Evolutionary conservation across 768 basidiomycete species (phyloP), one percentile per base, ranked within the genome.

Genomic region (Scleroderma bovista): DNA sequence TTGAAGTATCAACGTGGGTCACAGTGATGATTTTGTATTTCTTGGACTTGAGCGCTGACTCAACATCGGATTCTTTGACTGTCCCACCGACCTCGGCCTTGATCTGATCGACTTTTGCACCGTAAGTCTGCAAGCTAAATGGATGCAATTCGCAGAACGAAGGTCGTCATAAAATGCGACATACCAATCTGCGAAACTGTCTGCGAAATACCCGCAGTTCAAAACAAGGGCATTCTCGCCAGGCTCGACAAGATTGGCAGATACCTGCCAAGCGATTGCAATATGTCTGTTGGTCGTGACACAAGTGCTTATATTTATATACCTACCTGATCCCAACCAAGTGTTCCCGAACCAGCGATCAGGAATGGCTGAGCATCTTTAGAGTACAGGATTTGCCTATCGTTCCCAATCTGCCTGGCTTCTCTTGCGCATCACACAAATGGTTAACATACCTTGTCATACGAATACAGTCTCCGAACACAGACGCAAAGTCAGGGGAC

Each of bases 1-100:
- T 91, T 5, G 86, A 93, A 8, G 91, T 94, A 66, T 96, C 93
- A 48, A 96, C 95, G 61, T 99, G 96, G 1, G 96, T 97, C 61
- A 99, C 81, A 6, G 93, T 92, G 56, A 97, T 69, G 47, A 93
- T 59, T 67, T 94, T 95, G 78, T 90, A 96, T 59, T 81, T 83
- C 68, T 88, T 88, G 52, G 76, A 70, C 67, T 78, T 76, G 29
- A 98, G 77, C 1, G 88, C 88, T 3, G 73, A 65, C 57, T 84
- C 83, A 33, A 94, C 68, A 23, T 81, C 79, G 3, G 75, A 64
- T 29, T 75, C 66, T 38, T 76, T 69, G 17, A 92, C 87, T 3
- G 81, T 77, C n/a, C 77, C 79, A 16, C 96, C 96, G 51, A 98
- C 74, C 20, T 84, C 77, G 3, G 94, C 91, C 57, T 77, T 84